Evolutionary conservation across 139 green algal species (phyloP).

Genomic region (Chlamydomonas sp.): DNA sequence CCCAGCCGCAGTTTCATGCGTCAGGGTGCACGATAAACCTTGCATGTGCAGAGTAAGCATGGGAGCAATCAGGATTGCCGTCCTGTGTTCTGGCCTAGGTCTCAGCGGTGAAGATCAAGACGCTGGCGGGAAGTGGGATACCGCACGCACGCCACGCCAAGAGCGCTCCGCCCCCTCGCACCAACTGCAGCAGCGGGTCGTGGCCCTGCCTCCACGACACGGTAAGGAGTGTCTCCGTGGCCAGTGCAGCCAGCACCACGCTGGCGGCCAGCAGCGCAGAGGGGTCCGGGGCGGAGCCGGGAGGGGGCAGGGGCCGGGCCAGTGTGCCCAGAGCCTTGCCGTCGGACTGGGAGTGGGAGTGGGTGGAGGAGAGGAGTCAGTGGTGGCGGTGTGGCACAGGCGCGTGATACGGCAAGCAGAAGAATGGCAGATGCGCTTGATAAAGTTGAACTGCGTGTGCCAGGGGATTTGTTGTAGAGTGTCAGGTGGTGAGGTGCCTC

Average conservation of each 20-base stretch:
- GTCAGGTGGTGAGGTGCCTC: neutral
- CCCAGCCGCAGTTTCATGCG: no score
- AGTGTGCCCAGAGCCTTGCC: constrained; percentile 35
- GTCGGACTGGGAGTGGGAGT: neutral
- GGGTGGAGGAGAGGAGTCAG: neutral
- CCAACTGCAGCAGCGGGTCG: constrained; percentile 35
- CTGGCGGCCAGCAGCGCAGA: constrained; percentile 1
- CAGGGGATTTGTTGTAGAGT: neutral
- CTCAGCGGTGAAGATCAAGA: neutral
- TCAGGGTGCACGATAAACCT: no score
- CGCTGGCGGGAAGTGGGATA: neutral
- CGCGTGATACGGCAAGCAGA: neutral
- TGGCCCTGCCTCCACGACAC: constrained; percentile 17
- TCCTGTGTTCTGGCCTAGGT: no score
- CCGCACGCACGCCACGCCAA: no score
- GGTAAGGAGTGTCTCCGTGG: neutral
- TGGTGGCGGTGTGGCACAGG: neutral
- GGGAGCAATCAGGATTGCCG: no score
- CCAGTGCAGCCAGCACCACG: neutral
- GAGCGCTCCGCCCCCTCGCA: neutral
- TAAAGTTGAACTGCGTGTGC: neutral
- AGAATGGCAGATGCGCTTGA: neutral
- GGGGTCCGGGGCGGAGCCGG: neutral
- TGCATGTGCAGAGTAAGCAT: no score
- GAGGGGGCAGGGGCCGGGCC: neutral